These are phyloP conservation scores for Aspergillus latus DNA, from an alignment of 2,329 filamentous ascomycete species.

Conservation along the genomic window DNA sequence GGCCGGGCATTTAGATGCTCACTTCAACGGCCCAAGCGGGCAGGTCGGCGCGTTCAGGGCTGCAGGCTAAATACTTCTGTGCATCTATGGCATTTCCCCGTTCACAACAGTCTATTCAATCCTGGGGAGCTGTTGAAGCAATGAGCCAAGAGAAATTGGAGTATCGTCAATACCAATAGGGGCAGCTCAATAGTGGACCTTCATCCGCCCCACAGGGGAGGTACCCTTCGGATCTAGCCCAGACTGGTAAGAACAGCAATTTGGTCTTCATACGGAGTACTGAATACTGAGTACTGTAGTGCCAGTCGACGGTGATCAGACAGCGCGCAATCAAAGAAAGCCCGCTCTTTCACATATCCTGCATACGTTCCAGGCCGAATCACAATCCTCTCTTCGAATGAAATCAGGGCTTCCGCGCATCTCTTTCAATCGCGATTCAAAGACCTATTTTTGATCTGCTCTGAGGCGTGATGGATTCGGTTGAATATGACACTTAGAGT, in stretches of 20 bases:
- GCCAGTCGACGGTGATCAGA: neutral
- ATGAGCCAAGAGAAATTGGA: conserved; percentile 6
- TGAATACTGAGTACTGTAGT: neutral
- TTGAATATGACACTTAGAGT: conserved; percentile 6
- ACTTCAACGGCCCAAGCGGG: conserved; percentile 3
- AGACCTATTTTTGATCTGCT: neutral
- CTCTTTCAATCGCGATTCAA: neutral
- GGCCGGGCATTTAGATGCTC: conserved; percentile 10
- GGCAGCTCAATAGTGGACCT: conserved; percentile 4
- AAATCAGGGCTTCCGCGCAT: conserved; percentile 7
- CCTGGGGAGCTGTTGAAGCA: neutral
- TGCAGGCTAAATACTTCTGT: neutral
- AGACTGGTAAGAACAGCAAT: neutral
- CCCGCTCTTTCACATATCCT: neutral
- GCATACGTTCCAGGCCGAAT: no score
- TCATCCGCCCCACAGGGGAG: conserved; percentile 6
- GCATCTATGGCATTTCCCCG: neutral
- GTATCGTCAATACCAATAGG: conserved; percentile 8
- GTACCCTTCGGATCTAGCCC: conserved; percentile 8
- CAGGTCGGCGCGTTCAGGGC: neutral
- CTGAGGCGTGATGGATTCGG: neutral
- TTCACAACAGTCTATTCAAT: neutral
- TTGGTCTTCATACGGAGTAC: neutral
- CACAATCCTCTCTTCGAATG: neutral
- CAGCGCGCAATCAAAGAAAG: neutral